phyloP scores from a whole-genome alignment of 164 flowering plant genomes.

The Vitis riparia region DNA sequence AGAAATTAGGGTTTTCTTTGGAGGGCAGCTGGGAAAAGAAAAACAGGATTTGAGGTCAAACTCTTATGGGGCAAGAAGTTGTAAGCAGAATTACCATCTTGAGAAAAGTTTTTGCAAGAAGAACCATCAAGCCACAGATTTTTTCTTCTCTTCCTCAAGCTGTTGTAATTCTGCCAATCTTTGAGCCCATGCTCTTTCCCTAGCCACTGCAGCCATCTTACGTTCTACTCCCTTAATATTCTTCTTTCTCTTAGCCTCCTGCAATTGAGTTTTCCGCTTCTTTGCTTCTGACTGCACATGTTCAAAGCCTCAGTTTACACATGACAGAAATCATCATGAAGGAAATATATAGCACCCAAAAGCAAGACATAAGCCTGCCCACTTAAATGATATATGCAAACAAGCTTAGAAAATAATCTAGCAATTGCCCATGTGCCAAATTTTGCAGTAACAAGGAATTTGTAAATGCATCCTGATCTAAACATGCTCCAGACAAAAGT shows the following conservation, averaged over 20 bases:
- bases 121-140: slow-evolving; percentile 29
- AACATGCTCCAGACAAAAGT: too few species aligned
- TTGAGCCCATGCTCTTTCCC: slow-evolving; percentile 76
- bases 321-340: neutral
- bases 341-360: neutral
- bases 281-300: slow-evolving; percentile 49
- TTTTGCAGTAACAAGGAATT: too few species aligned
- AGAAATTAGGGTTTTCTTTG: too few species aligned
- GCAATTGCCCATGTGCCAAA: too few species aligned
- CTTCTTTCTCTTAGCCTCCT: slow-evolving; percentile 65
- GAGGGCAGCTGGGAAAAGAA: neutral
- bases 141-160: slow-evolving; percentile 64
- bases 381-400: too few species aligned
- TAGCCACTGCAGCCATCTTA: slow-evolving; percentile 85
- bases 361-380: too few species aligned
- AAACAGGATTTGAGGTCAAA: neutral
- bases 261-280: slow-evolving; percentile 59
- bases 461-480: too few species aligned
- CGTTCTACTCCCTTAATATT: slow-evolving; percentile 44
- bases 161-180: slow-evolving; percentile 65
- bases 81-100: slow-evolving; percentile 3
- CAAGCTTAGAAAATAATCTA: too few species aligned
- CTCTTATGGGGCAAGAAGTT: neutral
- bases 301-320: neutral
- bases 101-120: neutral